Conservation (phyloP, 331 rosid species). For the Dryas integrifolia region DNA sequence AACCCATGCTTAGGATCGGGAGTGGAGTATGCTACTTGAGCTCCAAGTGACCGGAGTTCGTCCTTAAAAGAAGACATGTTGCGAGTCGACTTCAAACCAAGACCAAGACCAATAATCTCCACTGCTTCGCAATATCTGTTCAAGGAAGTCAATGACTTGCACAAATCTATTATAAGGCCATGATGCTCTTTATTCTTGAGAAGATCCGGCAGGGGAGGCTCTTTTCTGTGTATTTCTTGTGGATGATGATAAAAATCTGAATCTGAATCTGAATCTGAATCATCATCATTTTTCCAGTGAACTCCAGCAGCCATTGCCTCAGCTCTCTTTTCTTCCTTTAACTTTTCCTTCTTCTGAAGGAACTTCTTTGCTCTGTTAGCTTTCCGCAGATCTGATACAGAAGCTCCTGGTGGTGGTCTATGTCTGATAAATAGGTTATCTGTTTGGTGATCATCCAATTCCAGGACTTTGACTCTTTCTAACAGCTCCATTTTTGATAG, state of each 20-base stretch:
- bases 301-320: slow-evolving; percentile 74
- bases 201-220: slow-evolving; percentile 63
- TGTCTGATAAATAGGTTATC: slow-evolving; percentile 59
- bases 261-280: slow-evolving; percentile 44
- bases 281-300: slow-evolving; percentile 59
- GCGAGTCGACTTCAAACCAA: slow-evolving; percentile 55
- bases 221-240: slow-evolving; percentile 43
- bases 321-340: slow-evolving; percentile 66
- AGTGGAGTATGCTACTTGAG: slow-evolving; percentile 81
- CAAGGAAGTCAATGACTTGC: slow-evolving; percentile 75
- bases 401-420: slow-evolving; percentile 50
- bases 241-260: slow-evolving; percentile 6
- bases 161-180: slow-evolving; percentile 65
- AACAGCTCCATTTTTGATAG: slow-evolving; percentile 58
- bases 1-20: slow-evolving; percentile 82
- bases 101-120: slow-evolving; percentile 54
- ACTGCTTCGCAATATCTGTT: slow-evolving; percentile 69
- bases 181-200: slow-evolving; percentile 66
- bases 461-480: slow-evolving; percentile 54
- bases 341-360: slow-evolving; percentile 61
- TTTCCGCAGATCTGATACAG: slow-evolving; percentile 59
- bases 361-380: slow-evolving; percentile 71
- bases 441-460: slow-evolving; percentile 39
- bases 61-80: slow-evolving; percentile 49
- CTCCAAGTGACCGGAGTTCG: slow-evolving; percentile 80